Evolutionary conservation across 768 basidiomycete genomes (phyloP).

Genomic region (Suillus weaverae): DNA sequence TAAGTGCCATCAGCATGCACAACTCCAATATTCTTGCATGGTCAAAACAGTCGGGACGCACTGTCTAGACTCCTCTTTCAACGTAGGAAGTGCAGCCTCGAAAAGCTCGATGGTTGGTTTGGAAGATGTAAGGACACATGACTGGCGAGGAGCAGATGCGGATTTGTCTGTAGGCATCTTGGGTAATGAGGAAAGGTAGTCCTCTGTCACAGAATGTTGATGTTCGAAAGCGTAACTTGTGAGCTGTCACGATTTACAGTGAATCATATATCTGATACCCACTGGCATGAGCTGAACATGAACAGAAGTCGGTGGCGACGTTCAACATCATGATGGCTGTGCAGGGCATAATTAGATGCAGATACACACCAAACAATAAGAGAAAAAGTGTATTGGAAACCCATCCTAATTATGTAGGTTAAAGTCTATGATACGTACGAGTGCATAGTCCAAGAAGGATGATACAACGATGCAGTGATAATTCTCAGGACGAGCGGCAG

Average conservation of each 20-base stretch:
- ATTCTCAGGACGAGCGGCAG: constrained; percentile 8
- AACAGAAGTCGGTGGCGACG: background rate
- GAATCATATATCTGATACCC: background rate
- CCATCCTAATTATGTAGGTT: constrained; percentile 4
- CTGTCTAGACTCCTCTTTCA: constrained; percentile 25
- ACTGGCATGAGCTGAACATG: background rate
- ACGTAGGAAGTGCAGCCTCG: constrained; percentile 9
- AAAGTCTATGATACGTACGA: constrained; percentile 13
- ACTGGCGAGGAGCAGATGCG: background rate
- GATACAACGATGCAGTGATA: constrained; percentile 9
- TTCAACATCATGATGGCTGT: constrained; percentile 2
- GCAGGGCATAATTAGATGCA: background rate
- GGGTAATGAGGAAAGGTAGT: background rate
- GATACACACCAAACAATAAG: background rate
- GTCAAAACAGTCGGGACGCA: constrained; percentile 6
- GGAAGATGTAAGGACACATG: constrained; percentile 22
- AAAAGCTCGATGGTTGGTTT: constrained; percentile 12
- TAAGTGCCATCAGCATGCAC: constrained; percentile 5
- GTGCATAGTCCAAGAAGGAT: constrained; percentile 11
- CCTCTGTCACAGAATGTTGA: background rate
- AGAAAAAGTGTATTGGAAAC: constrained; percentile 8
- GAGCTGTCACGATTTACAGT: background rate
- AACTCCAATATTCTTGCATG: background rate
- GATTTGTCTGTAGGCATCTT: constrained; percentile 15
- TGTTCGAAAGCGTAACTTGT: background rate